Evolutionary conservation across 78 protist species (phyloP), one percentile per base, ranked within the genome.

Genomic region (Dictyostelium purpureum): DNA sequence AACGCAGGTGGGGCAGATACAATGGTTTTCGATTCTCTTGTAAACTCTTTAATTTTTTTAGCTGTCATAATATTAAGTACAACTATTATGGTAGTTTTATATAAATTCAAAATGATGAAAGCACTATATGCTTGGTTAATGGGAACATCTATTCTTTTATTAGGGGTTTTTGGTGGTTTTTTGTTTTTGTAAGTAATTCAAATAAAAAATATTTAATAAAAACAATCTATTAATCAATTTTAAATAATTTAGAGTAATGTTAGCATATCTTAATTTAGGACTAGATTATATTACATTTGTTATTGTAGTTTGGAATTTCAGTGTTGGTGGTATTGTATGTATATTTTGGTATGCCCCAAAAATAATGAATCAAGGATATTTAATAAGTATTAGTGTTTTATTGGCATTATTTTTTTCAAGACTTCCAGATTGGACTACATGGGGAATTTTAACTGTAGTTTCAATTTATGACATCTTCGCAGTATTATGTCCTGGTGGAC

Each of bases 341-440:
- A 74, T 99, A 45, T 97, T 92, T 92, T 98, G 96, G 96, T 38
- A 74, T 56, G 77, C 96, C 2, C 94, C 92, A 19, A 52, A 38
- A 40, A 67, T 77, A 10, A 24, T 95, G 9, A 65, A 71, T 97
- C 93, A 91, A 21, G 42, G 69, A 5, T 88, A 73, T 75, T 40
- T 88, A 66, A 43, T 78, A 38, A 26, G 71, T 52, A 49, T 83
- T 49, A 61, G 88, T 89, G 77, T 77, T 37, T 73, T 89, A 35
- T 40, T 89, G 77, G 98, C 98, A 11, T 70, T 97, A 79, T 51
- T 77, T 24, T 45, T 97, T 12, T 94, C 99, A 11, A 47, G 83
- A 57, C 71, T 98, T 52, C 98, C 99, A 19, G 97, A 95, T 19
- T 98, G 98, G 98, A 97, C 99, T 43, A 95, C 99, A 1, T 99